These are phyloP conservation scores for Panus rudis DNA, from an alignment of 768 basidiomycete genomes.

Conservation along the genomic window DNA sequence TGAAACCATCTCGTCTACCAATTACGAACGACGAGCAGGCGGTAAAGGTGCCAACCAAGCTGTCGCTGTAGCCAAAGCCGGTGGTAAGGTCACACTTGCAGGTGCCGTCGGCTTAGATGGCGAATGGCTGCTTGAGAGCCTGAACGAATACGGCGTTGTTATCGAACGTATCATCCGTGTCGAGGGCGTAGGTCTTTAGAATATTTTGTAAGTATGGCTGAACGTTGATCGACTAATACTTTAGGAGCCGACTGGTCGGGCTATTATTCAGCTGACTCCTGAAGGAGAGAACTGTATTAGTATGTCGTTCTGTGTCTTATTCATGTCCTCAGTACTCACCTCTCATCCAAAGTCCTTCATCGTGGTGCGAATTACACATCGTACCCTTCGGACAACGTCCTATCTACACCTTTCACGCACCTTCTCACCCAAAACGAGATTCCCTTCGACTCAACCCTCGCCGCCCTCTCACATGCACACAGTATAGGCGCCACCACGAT, in stretches of 20 bases:
- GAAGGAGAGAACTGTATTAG: conserved; percentile 60
- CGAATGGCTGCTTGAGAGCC: conserved; percentile 36
- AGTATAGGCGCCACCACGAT: conserved; percentile 24
- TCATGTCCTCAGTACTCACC: not conserved
- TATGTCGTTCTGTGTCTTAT: conserved; percentile 20
- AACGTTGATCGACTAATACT: not conserved
- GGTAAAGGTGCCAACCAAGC: conserved; percentile 66
- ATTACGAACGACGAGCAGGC: conserved; percentile 42
- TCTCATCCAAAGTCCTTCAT: conserved; percentile 35
- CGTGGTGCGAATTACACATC: conserved; percentile 50
- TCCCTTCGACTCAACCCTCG: conserved; percentile 33
- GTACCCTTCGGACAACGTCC: conserved; percentile 22
- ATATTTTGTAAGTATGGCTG: conserved; percentile 4
- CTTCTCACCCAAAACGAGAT: conserved; percentile 59
- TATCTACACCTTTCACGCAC: conserved; percentile 32
- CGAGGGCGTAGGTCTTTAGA: no score
- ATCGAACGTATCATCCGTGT: conserved; percentile 31
- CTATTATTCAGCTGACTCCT: conserved; percentile 52
- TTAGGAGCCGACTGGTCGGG: conserved; percentile 49
- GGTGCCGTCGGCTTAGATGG: conserved; percentile 52
- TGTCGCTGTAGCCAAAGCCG: conserved; percentile 47
- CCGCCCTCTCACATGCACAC: conserved; percentile 21
- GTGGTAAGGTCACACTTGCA: conserved; percentile 39
- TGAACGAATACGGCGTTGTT: conserved; percentile 34
- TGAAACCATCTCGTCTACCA: conserved; percentile 50